Conservation (phyloP, 1,139 yeast genomes). For the Geotrichum citri-aurantii region DNA sequence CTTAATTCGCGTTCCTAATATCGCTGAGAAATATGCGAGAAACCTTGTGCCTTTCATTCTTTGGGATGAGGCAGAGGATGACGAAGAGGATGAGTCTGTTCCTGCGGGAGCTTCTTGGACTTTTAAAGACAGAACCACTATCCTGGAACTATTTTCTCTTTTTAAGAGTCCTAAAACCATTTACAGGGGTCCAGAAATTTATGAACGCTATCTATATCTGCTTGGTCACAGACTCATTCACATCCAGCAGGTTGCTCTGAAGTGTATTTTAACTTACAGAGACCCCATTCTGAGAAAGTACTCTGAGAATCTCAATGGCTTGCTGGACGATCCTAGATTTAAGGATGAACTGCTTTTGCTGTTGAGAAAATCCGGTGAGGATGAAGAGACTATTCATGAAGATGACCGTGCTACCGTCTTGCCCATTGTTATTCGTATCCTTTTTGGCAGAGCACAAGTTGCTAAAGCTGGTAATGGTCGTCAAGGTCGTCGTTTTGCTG, state of each 20-base stretch:
- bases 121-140: constrained; percentile 53
- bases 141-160: constrained; percentile 57
- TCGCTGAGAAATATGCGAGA: constrained; percentile 60
- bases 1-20: constrained; percentile 49
- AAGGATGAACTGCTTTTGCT: constrained; percentile 76
- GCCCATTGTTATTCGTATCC: constrained; percentile 69
- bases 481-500: constrained; percentile 69
- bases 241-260: constrained; percentile 68
- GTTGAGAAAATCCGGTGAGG: constrained; percentile 43
- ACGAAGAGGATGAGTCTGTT: constrained; percentile 23
- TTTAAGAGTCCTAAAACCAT: constrained; percentile 60
- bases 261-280: constrained; percentile 64
- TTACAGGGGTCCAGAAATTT: constrained; percentile 48
- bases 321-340: constrained; percentile 77
- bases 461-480: constrained; percentile 47
- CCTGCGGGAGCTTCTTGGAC: constrained; percentile 42
- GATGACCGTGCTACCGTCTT: constrained; percentile 55
- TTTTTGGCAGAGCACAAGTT: constrained; percentile 81
- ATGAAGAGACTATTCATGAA: constrained; percentile 53
- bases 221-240: constrained; percentile 58
- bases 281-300: constrained; percentile 57
- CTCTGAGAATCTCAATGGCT: constrained; percentile 62
- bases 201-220: constrained; percentile 48
- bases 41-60: constrained; percentile 47
- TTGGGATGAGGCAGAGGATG: constrained; percentile 34